Evolutionary conservation across 306 rosid genomes (phyloP), one percentile per base, ranked within the genome.

Genomic region (Quercus agrifolia): DNA sequence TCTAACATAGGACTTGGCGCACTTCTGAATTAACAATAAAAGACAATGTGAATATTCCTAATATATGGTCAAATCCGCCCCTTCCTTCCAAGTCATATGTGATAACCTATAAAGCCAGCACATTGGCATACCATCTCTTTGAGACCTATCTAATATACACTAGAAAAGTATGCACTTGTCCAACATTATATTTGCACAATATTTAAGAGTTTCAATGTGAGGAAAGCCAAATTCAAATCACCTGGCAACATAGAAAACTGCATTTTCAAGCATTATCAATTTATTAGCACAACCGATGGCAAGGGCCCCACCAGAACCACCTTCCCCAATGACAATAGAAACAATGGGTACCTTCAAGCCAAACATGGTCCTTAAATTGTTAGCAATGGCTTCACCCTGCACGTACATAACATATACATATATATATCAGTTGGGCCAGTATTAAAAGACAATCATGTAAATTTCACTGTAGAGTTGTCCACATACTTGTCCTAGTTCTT

Each of bases 261-360:
- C 89, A 91, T 93, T 95, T 84, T 95, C 99, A 81, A 95, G 99
- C 99, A 95, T 93, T 56, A 95, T 83, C 85, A 95, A 80, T 83
- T 89, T 95, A 87, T 93, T 95, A 70, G 90, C 99, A 88, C 99
- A 95, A 68, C 94, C 99, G 73, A 95, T 95, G 80, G 98, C 99
- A 74, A 95, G 98, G 62, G 99, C 99, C 82, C 99, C 99, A 73
- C 99, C 99, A 76, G 99, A 95, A 69, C 99, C 99, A 75, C 99
- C 99, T 92, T 95, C 99, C 70, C 99, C 99, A 58, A 95, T 91
- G 86, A 95, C 97, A 57, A 95, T 91, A 49, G 98, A 91, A 62
- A 95, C 31, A 75, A 95, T 55, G 30, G 99, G 99, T 79, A 95
- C 98, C 88, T 93, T 95, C 83, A 95, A 85, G 78, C 96, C 99